Evolutionary conservation across 1,284 basidiomycete genomes (phyloP), one percentile per base, ranked within the genome.

Genomic region (Puccinia brachypodii): DNA sequence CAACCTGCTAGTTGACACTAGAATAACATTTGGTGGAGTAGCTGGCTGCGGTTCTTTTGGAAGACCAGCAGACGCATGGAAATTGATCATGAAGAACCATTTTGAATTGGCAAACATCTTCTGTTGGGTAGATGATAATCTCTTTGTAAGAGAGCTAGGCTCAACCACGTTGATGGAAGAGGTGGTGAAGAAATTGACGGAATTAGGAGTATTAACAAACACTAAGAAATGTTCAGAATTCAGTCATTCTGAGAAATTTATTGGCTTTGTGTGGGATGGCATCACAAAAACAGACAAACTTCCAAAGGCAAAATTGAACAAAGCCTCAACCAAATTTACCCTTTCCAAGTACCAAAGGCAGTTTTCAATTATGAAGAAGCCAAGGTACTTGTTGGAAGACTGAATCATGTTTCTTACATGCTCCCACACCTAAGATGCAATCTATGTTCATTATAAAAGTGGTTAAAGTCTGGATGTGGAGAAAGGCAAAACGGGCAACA

Each of bases 1-100:
- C 14, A 1, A 44, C 3, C 36, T 74, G n/a, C 47, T 36, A 19
- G n/a, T 74, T 9, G 72, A 74, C 72, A 74, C 72, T 3, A 9
- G 72, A 9, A 25, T 72, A 14, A 33, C 69, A 3, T 72, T 72
- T 50, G 42, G 69, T n/a, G 69, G 69, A 19, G 69, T 72, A 16
- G 69, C 69, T 0, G 69, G 69, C 3, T 72, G 40, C 42, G 42
- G 73, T 1, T 38, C 36, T 0, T 75, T 75, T 40, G 73, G 73
- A 7, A 38, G 73, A 25, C 36, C 73, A 19, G 73, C 53, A 38
- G 73, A 75, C 36, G 73, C 73, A 6, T 75, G 73, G 73, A 75
- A 75, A 7, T 8, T 4, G 0, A 2, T 53, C 9, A 36, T 73
- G 25, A 14, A n/a, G 28, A 14, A 25, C 1, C 2, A 28, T 2